Base-by-base conservation (phyloP, 306 rosid genomes). In the Hippophae rhamnoides region DNA sequence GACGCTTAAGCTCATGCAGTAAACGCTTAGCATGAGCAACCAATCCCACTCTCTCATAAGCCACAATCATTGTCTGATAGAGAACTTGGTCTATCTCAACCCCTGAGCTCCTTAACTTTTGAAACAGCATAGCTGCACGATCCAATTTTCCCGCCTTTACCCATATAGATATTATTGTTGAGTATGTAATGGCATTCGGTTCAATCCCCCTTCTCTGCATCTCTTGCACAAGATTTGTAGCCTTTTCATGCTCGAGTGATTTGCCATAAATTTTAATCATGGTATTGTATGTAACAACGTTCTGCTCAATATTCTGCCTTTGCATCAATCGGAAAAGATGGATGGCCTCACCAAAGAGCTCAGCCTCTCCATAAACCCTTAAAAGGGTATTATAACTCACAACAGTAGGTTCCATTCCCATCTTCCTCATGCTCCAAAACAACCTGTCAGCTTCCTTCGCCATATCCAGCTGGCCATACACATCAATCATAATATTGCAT, bases 331-430 rank as follows among this genome's bases (percentile, higher is more conserved):
- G 82, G 53, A 92, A 92, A 41, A 92, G 78, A 63, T 90, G 92
- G 56, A 87, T 84, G 45, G 98, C 96, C 68, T 92, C 98, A 52
- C 93, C 95, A n/a, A 81, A 85, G 43, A 87, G 79, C 77, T 81
- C 96, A 14, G 98, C 86, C 66, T 87, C 92, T 9, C 96, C 96
- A 76, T 90, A 90, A 67, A 90, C 96, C 74, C 96, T 81, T 75
- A 90, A 73, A 64, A 90, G 82, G 6, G 98, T 90, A 55, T 90
- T 90, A 58, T 85, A 90, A 74, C 92, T 90, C 60, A 90, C 95
- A 27, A 90, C 96, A 63, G 56, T 83, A 10, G 98, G 98, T 59
- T 83, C 86, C 47, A 90, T 69, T 49, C 86, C 98, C 74, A 87
- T 72, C 71, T 87, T 87, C 74, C 87, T 81, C 95, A 90, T 83